These are phyloP conservation scores for Mycena polygramma DNA, from an alignment of 768 basidiomycete species.

Conservation along the genomic window DNA sequence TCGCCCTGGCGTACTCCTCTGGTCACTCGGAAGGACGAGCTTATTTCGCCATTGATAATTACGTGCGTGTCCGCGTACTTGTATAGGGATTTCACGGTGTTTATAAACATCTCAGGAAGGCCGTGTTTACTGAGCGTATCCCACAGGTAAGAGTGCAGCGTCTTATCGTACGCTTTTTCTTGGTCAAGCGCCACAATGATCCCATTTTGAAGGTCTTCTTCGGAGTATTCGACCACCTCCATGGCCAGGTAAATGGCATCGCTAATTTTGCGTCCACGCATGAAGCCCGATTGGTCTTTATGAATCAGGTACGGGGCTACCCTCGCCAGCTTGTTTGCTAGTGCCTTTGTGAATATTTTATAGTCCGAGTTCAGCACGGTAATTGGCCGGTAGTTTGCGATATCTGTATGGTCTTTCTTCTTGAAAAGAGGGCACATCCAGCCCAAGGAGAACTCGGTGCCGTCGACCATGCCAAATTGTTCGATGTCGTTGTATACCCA, in stretches of 20 bases:
- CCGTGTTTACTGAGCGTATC: background rate
- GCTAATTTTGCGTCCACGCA: slow-evolving; percentile 35
- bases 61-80: slow-evolving; percentile 27
- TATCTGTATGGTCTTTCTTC: no score
- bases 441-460: no score
- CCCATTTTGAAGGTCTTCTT: background rate
- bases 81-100: slow-evolving; percentile 34
- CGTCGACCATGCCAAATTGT: no score
- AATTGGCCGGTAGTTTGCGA: no score
- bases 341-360: slow-evolving; percentile 28
- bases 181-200: no score
- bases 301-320: slow-evolving; percentile 14
- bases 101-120: slow-evolving; percentile 30
- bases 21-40: slow-evolving; percentile 34
- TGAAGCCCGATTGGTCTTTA: slow-evolving; percentile 43
- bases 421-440: no score
- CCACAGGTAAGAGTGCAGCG: background rate
- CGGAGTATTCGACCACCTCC: slow-evolving; percentile 19
- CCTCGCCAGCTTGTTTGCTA: slow-evolving; percentile 17
- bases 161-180: no score
- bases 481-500: background rate
- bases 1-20: slow-evolving; percentile 48
- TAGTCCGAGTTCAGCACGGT: background rate
- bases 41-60: slow-evolving; percentile 40
- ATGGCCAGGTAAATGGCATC: slow-evolving; percentile 39